Evolutionary conservation across 768 basidiomycete species (phyloP).

Genomic region (Tephrocybe rancida): DNA sequence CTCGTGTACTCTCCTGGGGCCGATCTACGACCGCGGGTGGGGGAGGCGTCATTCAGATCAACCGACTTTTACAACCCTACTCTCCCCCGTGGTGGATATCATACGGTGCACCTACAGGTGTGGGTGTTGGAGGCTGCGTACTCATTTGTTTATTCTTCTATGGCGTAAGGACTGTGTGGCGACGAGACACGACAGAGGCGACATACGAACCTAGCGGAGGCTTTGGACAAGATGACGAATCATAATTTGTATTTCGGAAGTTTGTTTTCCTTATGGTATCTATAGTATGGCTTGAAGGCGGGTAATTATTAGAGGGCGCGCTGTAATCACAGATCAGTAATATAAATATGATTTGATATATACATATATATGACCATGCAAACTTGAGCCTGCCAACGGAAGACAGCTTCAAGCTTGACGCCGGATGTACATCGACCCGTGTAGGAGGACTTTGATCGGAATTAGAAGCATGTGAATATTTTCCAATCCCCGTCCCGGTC

Average conservation of each 20-base stretch:
- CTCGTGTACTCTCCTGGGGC: slow-evolving; percentile 71
- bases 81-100: slow-evolving; percentile 83
- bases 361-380: too few species aligned
- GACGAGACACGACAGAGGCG: slow-evolving; percentile 74
- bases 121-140: slow-evolving; percentile 59
- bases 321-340: neutral
- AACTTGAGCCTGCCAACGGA: too few species aligned
- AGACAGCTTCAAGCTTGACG: too few species aligned
- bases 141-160: slow-evolving; percentile 73
- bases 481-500: neutral
- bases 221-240: slow-evolving; percentile 61
- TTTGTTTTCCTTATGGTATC: slow-evolving; percentile 3
- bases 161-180: slow-evolving; percentile 72
- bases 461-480: slow-evolving; percentile 7
- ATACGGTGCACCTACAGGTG: slow-evolving; percentile 70
- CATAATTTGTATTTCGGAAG: slow-evolving; percentile 16
- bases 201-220: slow-evolving; percentile 92
- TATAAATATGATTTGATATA: too few species aligned
- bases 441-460: neutral
- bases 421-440: too few species aligned
- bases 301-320: neutral
- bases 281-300: neutral
- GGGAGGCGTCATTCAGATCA: slow-evolving; percentile 90
- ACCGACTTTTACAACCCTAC: slow-evolving; percentile 83
- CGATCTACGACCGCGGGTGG: slow-evolving; percentile 72